Evolutionary conservation across 306 rosid genomes (phyloP), one percentile per base, ranked within the genome.

Genomic region (Ochetophila trinervis): DNA sequence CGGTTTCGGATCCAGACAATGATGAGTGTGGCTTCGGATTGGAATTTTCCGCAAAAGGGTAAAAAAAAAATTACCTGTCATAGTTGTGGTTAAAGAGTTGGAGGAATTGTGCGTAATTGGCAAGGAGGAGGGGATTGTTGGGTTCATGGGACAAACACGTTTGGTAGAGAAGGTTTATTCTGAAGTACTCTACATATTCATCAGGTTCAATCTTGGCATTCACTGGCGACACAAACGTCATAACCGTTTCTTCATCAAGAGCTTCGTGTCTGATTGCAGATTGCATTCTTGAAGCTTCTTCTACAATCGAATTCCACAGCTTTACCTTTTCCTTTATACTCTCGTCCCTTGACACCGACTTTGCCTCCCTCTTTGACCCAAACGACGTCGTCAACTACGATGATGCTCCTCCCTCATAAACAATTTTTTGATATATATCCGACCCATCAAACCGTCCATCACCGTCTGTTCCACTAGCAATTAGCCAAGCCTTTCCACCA

Each of bases 41-140:
- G n/a, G n/a, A n/a, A n/a, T n/a, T n/a, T n/a, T n/a, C n/a, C n/a
- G 18, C 8, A 53, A 54, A 32, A 50, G 0, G 12, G 12, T 42
- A 2, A 6, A 55, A 22, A 37, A 67, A 49, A 9, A 2, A 11
- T 67, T 64, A 92, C 98, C 98, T 89, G 68, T 87, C 91, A 42
- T 73, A 69, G 21, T 89, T 89, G 9, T 81, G 98, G 22, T 75
- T 76, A 24, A 92, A 93, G 42, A 80, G 81, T 79, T 70, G 79
- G 62, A 92, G 98, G 59, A 92, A 92, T 76, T 92, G 98, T 6
- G 96, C 98, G 72, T 85, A 92, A 66, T 92, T 92, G 59, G 93
- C 83, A 2, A 92, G 89, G 1, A 92, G 87, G 1, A 92, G 92
- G 18, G 85, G 15, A 17, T 89, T 92, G 68, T 56, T 78, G 13